Base-by-base conservation (phyloP, 805 yeast genomes). In the Suhomyces kilbournensis region DNA sequence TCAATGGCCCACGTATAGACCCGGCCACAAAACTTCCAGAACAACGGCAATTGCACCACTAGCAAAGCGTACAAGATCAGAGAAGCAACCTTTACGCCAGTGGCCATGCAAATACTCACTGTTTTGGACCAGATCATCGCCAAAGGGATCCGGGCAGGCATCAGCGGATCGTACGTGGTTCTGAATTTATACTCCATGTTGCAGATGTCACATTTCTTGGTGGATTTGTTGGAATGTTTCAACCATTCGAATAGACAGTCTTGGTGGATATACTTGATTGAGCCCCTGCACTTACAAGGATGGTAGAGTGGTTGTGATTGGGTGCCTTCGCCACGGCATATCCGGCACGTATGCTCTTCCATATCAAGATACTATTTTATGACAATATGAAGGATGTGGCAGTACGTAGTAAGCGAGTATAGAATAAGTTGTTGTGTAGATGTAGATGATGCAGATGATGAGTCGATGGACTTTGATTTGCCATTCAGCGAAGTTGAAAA, bases 281-380 rank as follows among this genome's bases (percentile, higher is more conserved):
- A 87, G 1, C 99, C 99, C 49, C 90, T 78, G 70, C 99, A 94
- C 62, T 82, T 85, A 70, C 99, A 94, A 3, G 99, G 99, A 67
- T 88, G 92, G 57, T 81, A 86, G 45, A 94, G 74, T 3, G 97
- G 97, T 57, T 88, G 90, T 1, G 80, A 83, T 0, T 70, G 72
- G 0, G 94, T 82, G n/a, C 82, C 92, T 60, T 90, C 98, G 38
- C 96, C 93, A 49, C 97, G 86, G 66, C 99, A 94, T 45, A 94
- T 92, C 54, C 99, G 86, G 69, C 99, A 94, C 3, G 86, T 79
- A 30, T 75, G 78, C 53, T 79, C 86, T 12, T 35, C 44, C 22
- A 30, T 46, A 42, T 10, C 32, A 28, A 10, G 3, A 12, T 2
- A 10, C 12, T 32, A 6, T n/a, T 15, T 12, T 17, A 2, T 14